These are phyloP conservation scores for Uronychia setigera DNA, from an alignment of 73 alveolate genomes.

Conservation along the genomic window DNA sequence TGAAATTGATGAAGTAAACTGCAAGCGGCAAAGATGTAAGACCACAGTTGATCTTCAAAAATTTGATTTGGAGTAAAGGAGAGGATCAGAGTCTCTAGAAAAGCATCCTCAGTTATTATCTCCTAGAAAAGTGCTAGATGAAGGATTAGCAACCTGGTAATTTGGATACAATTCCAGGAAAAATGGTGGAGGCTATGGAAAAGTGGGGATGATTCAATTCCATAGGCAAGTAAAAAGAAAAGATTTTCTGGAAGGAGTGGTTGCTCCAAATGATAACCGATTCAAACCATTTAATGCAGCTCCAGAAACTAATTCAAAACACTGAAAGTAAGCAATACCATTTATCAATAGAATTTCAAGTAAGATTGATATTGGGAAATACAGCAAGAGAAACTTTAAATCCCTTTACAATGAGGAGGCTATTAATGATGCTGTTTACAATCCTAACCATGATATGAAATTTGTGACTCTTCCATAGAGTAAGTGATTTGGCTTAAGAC, in stretches of 20 bases:
- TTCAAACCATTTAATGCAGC: background rate
- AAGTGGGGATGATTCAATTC: background rate
- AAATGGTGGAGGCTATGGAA: too few relatives aligned
- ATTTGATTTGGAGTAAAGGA: too few relatives aligned
- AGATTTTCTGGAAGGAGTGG: background rate
- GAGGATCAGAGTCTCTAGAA: too few relatives aligned
- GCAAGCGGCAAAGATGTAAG: too few relatives aligned
- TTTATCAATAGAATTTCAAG: background rate
- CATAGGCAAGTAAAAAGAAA: background rate
- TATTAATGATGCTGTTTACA: background rate
- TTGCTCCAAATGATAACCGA: background rate
- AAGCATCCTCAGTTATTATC: too few relatives aligned
- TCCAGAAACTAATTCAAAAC: background rate
- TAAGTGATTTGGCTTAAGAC: background rate
- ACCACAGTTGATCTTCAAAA: too few relatives aligned
- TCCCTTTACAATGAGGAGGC: background rate
- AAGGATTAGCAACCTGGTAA: too few relatives aligned
- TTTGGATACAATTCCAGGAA: too few relatives aligned
- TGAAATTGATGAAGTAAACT: too few relatives aligned
- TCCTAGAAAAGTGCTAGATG: too few relatives aligned
- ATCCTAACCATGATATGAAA: background rate
- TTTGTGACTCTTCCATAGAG: background rate
- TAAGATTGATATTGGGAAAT: background rate
- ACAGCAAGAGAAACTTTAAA: background rate
- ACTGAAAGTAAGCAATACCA: background rate